Base-by-base conservation (phyloP, 2,329 filamentous ascomycete species). In the Diaporthe vaccinii region DNA sequence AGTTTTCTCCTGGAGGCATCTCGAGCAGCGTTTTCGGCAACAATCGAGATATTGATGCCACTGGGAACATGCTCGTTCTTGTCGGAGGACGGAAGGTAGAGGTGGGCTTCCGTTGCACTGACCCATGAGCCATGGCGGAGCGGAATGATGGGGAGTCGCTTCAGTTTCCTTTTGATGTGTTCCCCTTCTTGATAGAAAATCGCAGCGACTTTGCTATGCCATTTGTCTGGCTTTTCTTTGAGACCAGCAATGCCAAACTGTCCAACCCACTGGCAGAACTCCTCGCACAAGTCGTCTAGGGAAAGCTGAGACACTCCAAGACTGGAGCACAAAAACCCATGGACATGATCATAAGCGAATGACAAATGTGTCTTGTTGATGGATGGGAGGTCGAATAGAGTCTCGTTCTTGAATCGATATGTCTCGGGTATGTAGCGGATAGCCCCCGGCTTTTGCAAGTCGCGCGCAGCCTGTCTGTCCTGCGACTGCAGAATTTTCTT, bases 301-400 rank as follows among this genome's bases (percentile, higher is more conserved):
- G 57, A 39, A 39, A 59, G 57, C 22, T 39, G 25, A 59, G 34
- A n/a, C 31, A 59, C 57, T 4, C 57, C 34, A 7, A 59, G n/a
- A n/a, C n/a, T n/a, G 36, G 31, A 36, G 55, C 31, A 9, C 15
- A 59, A 39, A 39, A 9, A 8, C 34, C n/a, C 34, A 39, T 25
- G 2, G 6, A 59, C 57, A 59, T 59, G 57, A 39, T 59, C 57
- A 39, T 59, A 59, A 10, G 10, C 34, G 57, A 59, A 59, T 59
- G 57, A 59, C n/a, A 59, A n/a, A 9, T 59, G 57, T 39, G 34
- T 59, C 57, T 36, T 39, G 57, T 59, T 59, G 34, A 59, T 59
- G 2, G 57, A 39, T 39, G 31, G 57, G 57, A 39, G 57, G 57
- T 59, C 57, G 57, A 59, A 59, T 8, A 59, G 57, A 39, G 34